These are phyloP conservation scores for Chaetomium strumarium DNA, from an alignment of 2,329 filamentous ascomycete genomes.

Conservation along the genomic window DNA sequence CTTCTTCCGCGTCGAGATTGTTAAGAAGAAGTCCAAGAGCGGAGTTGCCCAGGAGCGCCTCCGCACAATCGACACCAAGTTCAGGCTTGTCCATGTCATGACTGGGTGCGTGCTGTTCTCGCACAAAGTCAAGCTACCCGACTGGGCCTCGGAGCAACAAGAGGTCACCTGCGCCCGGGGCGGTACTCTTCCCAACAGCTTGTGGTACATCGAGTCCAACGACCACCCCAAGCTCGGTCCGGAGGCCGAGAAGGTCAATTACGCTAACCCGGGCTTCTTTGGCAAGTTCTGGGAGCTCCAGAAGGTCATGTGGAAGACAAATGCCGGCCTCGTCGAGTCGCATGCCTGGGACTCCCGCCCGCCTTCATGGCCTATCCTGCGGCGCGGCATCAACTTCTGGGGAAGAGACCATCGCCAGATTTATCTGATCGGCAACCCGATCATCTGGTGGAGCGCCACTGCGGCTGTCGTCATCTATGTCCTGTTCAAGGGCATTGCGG, in stretches of 20 bases:
- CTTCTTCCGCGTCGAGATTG: conserved; percentile 88
- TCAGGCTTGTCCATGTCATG: conserved; percentile 92
- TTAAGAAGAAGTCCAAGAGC: conserved; percentile 80
- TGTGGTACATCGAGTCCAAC: conserved; percentile 96
- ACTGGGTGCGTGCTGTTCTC: conserved; percentile 94
- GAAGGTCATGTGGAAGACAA: conserved; percentile 98
- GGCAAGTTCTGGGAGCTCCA: conserved; percentile 98
- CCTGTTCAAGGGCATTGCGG: conserved; percentile 77
- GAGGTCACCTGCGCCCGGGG: conserved; percentile 95
- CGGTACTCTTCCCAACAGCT: conserved; percentile 87
- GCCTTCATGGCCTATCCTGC: conserved; percentile 83
- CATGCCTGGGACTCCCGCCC: conserved; percentile 98
- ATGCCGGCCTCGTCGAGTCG: conserved; percentile 90
- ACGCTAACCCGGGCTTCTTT: conserved; percentile 88
- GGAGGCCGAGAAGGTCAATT: conserved; percentile 89
- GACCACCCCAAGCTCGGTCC: conserved; percentile 70
- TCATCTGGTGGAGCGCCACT: conserved; percentile 91
- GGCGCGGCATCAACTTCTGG: conserved; percentile 99
- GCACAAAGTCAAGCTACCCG: conserved; percentile 97
- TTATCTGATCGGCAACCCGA: conserved; percentile 89
- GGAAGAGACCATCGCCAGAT: conserved; percentile 89
- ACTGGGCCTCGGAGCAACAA: conserved; percentile 97
- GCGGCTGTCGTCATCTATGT: conserved; percentile 70
- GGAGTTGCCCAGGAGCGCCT: conserved; percentile 74
- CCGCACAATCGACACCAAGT: conserved; percentile 94